A percentile compares a stretch with the other conserved stretches of the same genome.
These are phyloP conservation scores for Zygosaccharomyces gambellarensis DNA, from an alignment of 805 yeast species.

Conservation along the genomic window DNA sequence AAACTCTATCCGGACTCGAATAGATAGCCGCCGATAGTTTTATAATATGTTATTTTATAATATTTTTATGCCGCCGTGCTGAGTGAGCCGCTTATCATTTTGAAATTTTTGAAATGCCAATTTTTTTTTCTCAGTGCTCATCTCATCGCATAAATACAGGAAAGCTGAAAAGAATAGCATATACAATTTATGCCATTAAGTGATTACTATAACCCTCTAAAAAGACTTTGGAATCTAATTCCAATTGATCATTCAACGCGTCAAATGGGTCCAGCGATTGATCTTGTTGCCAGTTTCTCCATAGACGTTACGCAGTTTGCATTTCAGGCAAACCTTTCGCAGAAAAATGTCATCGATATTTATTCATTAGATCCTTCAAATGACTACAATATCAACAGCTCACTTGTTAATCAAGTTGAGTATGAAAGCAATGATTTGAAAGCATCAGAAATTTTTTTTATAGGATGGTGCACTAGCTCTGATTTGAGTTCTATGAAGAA, in stretches of 20 bases:
- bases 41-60: not conserved
- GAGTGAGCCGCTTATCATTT: constrained; percentile 7
- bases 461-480: constrained; percentile 28
- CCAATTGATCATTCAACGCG: not conserved
- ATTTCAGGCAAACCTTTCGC: constrained; percentile 33
- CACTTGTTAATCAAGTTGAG: constrained; percentile 29
- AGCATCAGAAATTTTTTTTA: constrained; percentile 22
- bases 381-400: constrained; percentile 28
- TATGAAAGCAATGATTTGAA: constrained; percentile 32
- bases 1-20: not conserved
- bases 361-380: constrained; percentile 30
- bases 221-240: constrained; percentile 3
- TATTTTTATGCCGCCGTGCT: not conserved
- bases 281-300: constrained; percentile 26
- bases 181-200: not conserved
- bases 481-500: constrained; percentile 8
- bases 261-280: constrained; percentile 16
- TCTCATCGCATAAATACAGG: constrained; percentile 16
- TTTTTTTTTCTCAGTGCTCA: constrained; percentile 15
- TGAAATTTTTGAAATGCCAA: constrained; percentile 3
- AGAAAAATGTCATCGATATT: constrained; percentile 33
- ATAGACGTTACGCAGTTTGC: constrained; percentile 32
- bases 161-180: not conserved
- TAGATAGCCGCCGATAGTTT: not conserved
- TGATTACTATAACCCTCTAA: not conserved